phyloP scores from a whole-genome alignment of 2,329 filamentous ascomycete genomes.

The Pyrenophora seminiperda region DNA sequence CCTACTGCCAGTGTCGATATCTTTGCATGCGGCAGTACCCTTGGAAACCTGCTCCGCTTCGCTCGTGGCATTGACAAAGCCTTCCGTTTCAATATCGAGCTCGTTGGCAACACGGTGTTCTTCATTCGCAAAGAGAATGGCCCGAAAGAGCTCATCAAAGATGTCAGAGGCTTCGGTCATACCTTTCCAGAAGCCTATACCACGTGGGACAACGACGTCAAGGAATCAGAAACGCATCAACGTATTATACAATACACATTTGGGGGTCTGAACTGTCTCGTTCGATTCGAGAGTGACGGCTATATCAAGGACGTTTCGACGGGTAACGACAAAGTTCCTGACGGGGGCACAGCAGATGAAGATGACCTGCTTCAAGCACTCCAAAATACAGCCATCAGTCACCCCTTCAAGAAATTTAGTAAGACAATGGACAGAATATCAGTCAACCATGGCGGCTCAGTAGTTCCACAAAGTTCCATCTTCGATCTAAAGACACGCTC shows the following conservation, averaged over 20 bases:
- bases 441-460: slow-evolving; percentile 26
- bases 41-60: slow-evolving; percentile 67
- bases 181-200: slow-evolving; percentile 71
- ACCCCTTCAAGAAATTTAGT: neutral
- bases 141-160: slow-evolving; percentile 61
- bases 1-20: slow-evolving; percentile 55
- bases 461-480: slow-evolving; percentile 51
- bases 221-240: slow-evolving; percentile 65
- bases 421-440: slow-evolving; percentile 14
- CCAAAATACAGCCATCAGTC: slow-evolving; percentile 11
- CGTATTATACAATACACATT: slow-evolving; percentile 65
- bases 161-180: slow-evolving; percentile 67
- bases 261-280: slow-evolving; percentile 56
- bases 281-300: slow-evolving; percentile 65
- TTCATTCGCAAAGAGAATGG: slow-evolving; percentile 67
- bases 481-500: slow-evolving; percentile 61
- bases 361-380: slow-evolving; percentile 22
- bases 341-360: neutral
- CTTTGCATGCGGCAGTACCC: slow-evolving; percentile 64
- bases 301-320: slow-evolving; percentile 47
- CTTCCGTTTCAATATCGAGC: slow-evolving; percentile 66
- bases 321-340: neutral
- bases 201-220: slow-evolving; percentile 62
- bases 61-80: slow-evolving; percentile 51
- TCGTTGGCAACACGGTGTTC: slow-evolving; percentile 63